Conservation (phyloP, 129 eudicot species). For the Saposhnikovia divaricata region DNA sequence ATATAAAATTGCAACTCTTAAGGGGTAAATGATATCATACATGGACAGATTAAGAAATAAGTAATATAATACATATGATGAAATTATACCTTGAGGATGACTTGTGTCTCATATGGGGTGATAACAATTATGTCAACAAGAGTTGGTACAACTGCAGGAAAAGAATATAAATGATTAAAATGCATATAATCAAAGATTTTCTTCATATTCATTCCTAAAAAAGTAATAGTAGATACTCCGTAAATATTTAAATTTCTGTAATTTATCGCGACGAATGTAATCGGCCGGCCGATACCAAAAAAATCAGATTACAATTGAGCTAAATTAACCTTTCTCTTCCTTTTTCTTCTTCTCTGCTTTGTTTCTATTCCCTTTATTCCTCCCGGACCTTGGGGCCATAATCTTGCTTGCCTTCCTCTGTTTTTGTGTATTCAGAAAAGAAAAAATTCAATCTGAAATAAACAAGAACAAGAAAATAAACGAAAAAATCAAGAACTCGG, state of each 20-base stretch:
- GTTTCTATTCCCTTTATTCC: constrained; percentile 77
- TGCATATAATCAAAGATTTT: not conserved
- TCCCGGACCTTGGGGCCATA: constrained; percentile 91
- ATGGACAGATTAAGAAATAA: not conserved
- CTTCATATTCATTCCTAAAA: not conserved
- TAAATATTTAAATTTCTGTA: too few relatives aligned
- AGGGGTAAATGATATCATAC: not conserved
- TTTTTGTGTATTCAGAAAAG: not conserved
- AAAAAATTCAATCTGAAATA: not conserved
- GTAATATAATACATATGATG: not conserved
- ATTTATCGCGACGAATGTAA: not conserved
- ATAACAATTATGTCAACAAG: constrained; percentile 71
- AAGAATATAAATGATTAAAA: not conserved
- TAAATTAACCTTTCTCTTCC: constrained; percentile 71
- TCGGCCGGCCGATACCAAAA: not conserved
- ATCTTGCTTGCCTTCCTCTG: not conserved
- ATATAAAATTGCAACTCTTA: not conserved
- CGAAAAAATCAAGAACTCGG: not conserved
- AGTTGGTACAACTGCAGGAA: constrained; percentile 74
- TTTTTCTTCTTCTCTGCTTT: constrained; percentile 83
- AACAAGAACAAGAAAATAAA: constrained; percentile 4
- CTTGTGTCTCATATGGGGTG: constrained; percentile 85
- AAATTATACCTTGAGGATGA: constrained; percentile 62
- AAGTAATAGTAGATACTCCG: not conserved
- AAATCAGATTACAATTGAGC: not conserved